Evolutionary conservation across 306 rosid genomes (phyloP), one percentile per base, ranked within the genome.

Genomic region (Sophora flavescens): DNA sequence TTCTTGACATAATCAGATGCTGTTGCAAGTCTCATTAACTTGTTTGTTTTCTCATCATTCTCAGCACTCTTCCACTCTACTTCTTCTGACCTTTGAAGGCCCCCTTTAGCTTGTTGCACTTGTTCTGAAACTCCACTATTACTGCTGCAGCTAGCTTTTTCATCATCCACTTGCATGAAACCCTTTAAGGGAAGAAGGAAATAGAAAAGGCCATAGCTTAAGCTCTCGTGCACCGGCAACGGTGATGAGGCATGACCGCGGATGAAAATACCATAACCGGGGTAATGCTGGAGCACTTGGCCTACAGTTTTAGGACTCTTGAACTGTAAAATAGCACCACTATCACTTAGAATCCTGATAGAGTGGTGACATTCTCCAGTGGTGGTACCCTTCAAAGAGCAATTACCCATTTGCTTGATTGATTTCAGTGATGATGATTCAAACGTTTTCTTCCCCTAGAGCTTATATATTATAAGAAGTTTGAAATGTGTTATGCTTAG

Each of bases 331-430:
- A 89, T 63, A 10, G 72, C 52, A 35, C 97, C 93, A 32, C 76
- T 86, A 26, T 91, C 93, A 42, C 81, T 81, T 12, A 87, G 85
- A 69, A 91, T 42, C 54, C 93, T 50, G n/a, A 89, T 86, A 38
- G 83, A 79, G 74, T 84, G 87, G 54, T 83, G 81, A 38, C 88
- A 86, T 15, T 83, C 88, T 45, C 83, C 89, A 9, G 85, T 83
- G 68, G 69, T 78, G 53, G 36, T 65, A 54, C 69, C 84, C 76
- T 86, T 87, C 63, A 83, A 64, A 66, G 93, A 84, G 63, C 97
- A 91, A 67, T 91, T 91, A 42, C 97, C 97, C 97, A 91, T 90
- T 80, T 78, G 73, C 64, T 63, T 58, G 81, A 72, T 63, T 58
- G 81, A 72, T 33, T 68, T 66, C 39, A 30, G 36, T 64, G 22